Evolutionary conservation across 2,329 filamentous ascomycete genomes (phyloP).

Genomic region (Monosporascus sp.): DNA sequence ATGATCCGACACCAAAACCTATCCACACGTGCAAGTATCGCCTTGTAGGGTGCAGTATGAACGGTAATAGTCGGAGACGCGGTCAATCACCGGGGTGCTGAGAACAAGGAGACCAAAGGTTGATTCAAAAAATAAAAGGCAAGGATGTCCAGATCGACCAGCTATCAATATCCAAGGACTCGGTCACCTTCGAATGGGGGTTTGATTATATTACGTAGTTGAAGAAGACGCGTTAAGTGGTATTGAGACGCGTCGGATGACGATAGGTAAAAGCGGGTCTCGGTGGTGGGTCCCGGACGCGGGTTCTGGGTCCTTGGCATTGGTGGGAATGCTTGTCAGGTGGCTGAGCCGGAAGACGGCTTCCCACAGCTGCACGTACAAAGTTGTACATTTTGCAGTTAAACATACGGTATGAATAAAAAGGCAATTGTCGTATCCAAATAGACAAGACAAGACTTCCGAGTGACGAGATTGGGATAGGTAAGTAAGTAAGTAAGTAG

Average conservation of each 20-base stretch:
- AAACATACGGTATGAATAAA: too few relatives aligned
- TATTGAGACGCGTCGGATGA: neutral
- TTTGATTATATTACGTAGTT: neutral
- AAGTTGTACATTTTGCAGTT: too few relatives aligned
- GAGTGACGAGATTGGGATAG: too few relatives aligned
- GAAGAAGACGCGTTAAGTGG: neutral
- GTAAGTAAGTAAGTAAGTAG: too few relatives aligned
- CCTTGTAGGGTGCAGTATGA: neutral
- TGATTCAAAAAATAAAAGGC: neutral
- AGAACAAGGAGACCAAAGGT: neutral
- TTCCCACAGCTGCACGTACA: neutral
- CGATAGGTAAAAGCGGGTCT: neutral
- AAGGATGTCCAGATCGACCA: too few relatives aligned
- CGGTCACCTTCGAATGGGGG: neutral
- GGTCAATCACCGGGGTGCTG: neutral
- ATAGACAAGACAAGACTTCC: too few relatives aligned
- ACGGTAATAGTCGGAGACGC: too few relatives aligned
- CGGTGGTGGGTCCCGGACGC: too few relatives aligned
- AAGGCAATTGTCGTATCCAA: too few relatives aligned
- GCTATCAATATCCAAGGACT: too few relatives aligned
- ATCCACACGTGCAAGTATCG: neutral
- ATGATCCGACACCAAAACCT: neutral
- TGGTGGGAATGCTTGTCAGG: neutral
- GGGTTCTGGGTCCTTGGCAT: too few relatives aligned
- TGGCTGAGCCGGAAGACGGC: slow-evolving; percentile 2